Evolutionary conservation across 2,329 filamentous ascomycete species (phyloP).

Genomic region (Pseudogymnoascus verrucosus): DNA sequence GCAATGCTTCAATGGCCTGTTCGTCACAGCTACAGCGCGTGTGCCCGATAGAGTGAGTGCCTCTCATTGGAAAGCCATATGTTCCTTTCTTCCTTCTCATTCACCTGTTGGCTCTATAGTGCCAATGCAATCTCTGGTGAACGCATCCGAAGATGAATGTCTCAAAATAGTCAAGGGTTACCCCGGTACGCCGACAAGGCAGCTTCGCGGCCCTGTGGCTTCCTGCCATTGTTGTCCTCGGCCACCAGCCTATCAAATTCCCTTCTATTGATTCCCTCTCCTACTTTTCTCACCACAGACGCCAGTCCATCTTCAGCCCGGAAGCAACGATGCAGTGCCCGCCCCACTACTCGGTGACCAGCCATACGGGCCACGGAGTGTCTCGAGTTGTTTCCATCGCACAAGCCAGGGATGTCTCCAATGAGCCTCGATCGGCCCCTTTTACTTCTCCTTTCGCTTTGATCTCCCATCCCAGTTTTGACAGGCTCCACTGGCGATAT

Average conservation of each 20-base stretch:
- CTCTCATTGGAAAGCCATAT: background rate
- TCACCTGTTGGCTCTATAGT: background rate
- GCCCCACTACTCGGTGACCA: background rate
- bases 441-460: background rate
- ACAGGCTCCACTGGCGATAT: background rate
- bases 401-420: background rate
- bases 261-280: background rate
- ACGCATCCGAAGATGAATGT: background rate
- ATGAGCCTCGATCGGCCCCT: background rate
- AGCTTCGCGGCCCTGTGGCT: background rate
- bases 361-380: background rate
- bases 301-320: background rate
- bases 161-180: background rate
- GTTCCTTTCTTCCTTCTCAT: background rate
- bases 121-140: background rate
- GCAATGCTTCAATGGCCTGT: background rate
- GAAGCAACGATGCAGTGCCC: background rate
- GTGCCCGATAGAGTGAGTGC: background rate
- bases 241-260: background rate
- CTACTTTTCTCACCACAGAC: background rate
- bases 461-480: background rate
- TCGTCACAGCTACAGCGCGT: background rate
- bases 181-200: background rate
- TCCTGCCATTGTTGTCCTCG: background rate
- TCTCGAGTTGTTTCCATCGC: background rate